A percentile compares a stretch with the other conserved stretches of the same genome.
Evolutionary conservation across 2,329 filamentous ascomycete genomes (phyloP).

Genomic region (Leptographium radiaticola): DNA sequence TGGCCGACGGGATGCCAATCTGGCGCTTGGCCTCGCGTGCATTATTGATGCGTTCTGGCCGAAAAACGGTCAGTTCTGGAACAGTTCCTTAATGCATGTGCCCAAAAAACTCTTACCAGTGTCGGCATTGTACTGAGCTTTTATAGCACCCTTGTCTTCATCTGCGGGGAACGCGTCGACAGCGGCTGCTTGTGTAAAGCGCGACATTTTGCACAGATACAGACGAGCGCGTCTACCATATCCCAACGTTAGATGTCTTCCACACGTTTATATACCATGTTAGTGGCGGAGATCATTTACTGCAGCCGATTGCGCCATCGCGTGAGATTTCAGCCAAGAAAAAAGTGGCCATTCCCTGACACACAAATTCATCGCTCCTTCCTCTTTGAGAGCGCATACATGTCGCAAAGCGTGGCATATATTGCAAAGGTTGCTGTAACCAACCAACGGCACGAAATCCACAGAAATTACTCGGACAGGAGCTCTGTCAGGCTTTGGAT

Average conservation of each 20-base stretch:
- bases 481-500: too few species aligned
- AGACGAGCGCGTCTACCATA: background rate
- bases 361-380: background rate
- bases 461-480: too few species aligned
- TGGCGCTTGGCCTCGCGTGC: slow-evolving; percentile 37
- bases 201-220: background rate
- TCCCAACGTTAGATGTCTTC: background rate
- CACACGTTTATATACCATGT: background rate
- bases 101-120: background rate
- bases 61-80: too few species aligned
- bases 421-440: background rate
- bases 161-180: background rate
- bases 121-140: background rate
- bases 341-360: background rate
- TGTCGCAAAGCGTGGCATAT: background rate
- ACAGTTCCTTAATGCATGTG: background rate
- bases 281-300: background rate
- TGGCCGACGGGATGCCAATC: slow-evolving; percentile 40
- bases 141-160: background rate
- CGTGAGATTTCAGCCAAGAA: background rate
- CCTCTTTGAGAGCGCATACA: background rate
- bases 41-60: slow-evolving; percentile 19
- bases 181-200: background rate
- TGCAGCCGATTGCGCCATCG: background rate
- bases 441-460: background rate